These are phyloP conservation scores for Acanthamoeba sp. DNA, from an alignment of 208 protist genomes.

Conservation along the genomic window DNA sequence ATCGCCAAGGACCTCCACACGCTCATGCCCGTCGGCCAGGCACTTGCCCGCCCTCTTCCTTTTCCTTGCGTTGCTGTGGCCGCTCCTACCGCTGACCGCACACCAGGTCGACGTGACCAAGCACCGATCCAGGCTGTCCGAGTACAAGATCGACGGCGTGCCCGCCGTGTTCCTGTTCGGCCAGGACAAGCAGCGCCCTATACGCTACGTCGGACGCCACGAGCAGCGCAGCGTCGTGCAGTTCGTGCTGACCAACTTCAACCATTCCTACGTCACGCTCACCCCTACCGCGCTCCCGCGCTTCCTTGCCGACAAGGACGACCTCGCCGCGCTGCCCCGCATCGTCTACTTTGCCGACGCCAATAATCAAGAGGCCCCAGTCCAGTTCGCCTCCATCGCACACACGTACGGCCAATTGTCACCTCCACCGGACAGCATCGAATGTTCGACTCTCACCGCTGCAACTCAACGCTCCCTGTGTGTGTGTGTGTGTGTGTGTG, in stretches of 20 bases:
- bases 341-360: neutral
- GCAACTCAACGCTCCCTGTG: neutral
- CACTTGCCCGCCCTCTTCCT: neutral
- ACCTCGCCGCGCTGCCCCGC: neutral
- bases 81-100: neutral
- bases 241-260: conserved; percentile 8
- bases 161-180: neutral
- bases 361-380: neutral
- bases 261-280: conserved; percentile 14
- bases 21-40: neutral
- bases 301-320: neutral
- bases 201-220: neutral
- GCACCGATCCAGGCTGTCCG: neutral
- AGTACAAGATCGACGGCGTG: conserved; percentile 3
- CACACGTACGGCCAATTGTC: neutral
- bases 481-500: neutral
- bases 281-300: neutral
- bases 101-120: conserved; percentile 2
- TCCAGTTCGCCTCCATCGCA: neutral
- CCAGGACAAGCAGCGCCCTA: neutral
- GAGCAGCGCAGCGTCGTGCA: neutral
- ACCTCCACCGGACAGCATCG: no score
- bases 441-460: no score
- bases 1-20: neutral
- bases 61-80: neutral